phyloP scores from a whole-genome alignment of 1,284 basidiomycete genomes.

The Papiliotrema flavescens region DNA sequence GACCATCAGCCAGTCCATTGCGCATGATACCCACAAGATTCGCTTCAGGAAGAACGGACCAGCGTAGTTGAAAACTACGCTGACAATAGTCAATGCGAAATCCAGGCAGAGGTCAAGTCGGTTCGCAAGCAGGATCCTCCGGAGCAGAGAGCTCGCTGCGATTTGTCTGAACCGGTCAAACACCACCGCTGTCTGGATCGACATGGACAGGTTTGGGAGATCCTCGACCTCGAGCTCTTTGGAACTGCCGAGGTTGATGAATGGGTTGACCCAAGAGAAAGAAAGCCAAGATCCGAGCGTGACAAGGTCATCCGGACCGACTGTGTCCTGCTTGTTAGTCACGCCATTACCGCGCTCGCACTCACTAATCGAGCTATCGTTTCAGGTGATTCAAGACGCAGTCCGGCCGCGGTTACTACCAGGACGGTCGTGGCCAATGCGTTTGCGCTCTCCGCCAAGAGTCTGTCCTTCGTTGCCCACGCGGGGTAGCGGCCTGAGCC shows the following conservation, averaged over 20 bases:
- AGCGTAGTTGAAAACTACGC: constrained; percentile 64
- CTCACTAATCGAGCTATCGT: constrained; percentile 32
- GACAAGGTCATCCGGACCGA: constrained; percentile 61
- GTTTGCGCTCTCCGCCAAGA: constrained; percentile 30
- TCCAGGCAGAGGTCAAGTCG: constrained; percentile 70
- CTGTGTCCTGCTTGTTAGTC: constrained; percentile 11
- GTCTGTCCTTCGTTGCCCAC: constrained; percentile 26
- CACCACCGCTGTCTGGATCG: constrained; percentile 63
- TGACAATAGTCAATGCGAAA: constrained; percentile 60
- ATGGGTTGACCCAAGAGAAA: constrained; percentile 69
- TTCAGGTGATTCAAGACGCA: constrained; percentile 36
- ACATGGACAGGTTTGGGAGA: constrained; percentile 67
- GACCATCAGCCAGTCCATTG: background rate
- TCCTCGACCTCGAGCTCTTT: constrained; percentile 65
- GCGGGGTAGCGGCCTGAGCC: constrained; percentile 19
- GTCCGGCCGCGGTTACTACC: constrained; percentile 17
- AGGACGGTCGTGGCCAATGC: constrained; percentile 21
- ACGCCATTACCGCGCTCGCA: background rate
- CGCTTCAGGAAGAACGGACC: constrained; percentile 48
- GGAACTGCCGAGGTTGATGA: constrained; percentile 60
- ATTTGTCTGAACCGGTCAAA: constrained; percentile 56
- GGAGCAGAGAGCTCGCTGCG: constrained; percentile 55
- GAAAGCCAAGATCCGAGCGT: constrained; percentile 73
- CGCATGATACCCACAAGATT: constrained; percentile 41
- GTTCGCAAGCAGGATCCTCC: constrained; percentile 64